Evolutionary conservation across 257 asterid species (phyloP), one percentile per base, ranked within the genome.

Genomic region (Plantago elongata): DNA sequence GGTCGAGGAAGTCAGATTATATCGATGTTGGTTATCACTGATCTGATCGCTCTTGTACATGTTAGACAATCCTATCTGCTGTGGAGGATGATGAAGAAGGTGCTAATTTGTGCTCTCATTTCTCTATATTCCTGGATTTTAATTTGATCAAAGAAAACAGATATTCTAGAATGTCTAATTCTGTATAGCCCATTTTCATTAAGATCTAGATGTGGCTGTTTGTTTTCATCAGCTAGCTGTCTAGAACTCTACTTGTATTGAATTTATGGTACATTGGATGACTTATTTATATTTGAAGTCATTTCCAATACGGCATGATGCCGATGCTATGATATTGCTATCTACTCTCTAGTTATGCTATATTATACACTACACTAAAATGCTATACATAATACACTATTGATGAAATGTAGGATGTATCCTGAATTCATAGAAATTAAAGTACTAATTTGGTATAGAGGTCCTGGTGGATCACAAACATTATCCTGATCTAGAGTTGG

Each of bases 71-170:
- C 51, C 49, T 45, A 47, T 72, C 57, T 54, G 68, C 54, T 45
- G 37, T 5, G 40, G 44, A 55, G 70, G 62, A 50, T 51, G 46
- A 22, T 22, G 27, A 22, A 22, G 27, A 22, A 22, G 27, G 51
- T 42, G 22, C 17, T 16, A 38, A 44, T 40, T 30, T 38, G 51
- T 12, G 55, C 4, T 44, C 9, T 60, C 40, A 60, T 54, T 22
- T 65, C 48, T 72, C 57, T 34, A 46, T 66, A 64, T 72, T 71
- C 69, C 57, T 65, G 38, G 46, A 64, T 75, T 66, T 69, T 67
- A 62, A 70, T 57, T 65, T 57, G 61, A 62, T 70, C 61, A n/a
- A 52, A 48, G 46, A 45, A 54, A 49, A 42, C 45, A 12, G 15
- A 70, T 47, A 30, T 65, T 50, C 27, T 57, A 49, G 29, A 45